Percentiles rank a stretch among this genome's conserved stretches.
phyloP scores from a whole-genome alignment of 495 filamentous ascomycete genomes.

The Neurospora sp. region DNA sequence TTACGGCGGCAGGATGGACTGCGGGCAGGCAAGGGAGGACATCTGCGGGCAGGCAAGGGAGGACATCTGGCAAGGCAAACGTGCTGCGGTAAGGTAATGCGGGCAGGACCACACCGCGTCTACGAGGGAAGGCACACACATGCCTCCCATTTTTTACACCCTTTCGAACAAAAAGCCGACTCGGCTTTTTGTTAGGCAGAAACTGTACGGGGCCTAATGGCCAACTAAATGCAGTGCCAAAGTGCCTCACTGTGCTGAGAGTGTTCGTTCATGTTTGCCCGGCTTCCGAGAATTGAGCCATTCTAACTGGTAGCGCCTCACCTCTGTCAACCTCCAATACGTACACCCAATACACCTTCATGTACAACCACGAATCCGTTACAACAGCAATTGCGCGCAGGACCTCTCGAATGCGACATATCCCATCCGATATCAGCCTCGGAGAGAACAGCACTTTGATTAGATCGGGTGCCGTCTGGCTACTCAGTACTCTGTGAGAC shows the following conservation, averaged over 20 bases:
- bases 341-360: neutral
- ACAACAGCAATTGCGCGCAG: neutral
- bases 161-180: neutral
- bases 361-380: neutral
- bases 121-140: neutral
- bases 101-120: neutral
- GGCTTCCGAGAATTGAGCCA: neutral
- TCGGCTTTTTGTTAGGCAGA: neutral
- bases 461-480: neutral
- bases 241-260: neutral
- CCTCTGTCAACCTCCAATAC: neutral
- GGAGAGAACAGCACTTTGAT: neutral
- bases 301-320: neutral
- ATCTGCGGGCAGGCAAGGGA: neutral
- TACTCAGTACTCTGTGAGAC: neutral
- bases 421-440: neutral
- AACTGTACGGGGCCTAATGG: neutral
- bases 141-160: neutral
- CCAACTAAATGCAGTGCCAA: neutral
- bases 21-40: neutral
- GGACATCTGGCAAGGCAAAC: neutral
- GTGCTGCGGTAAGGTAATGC: neutral
- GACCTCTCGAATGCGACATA: neutral
- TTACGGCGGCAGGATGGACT: neutral
- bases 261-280: neutral